Conservation (phyloP, 371 early-diverging fungal genomes). For the Rhizopus delemar region DNA sequence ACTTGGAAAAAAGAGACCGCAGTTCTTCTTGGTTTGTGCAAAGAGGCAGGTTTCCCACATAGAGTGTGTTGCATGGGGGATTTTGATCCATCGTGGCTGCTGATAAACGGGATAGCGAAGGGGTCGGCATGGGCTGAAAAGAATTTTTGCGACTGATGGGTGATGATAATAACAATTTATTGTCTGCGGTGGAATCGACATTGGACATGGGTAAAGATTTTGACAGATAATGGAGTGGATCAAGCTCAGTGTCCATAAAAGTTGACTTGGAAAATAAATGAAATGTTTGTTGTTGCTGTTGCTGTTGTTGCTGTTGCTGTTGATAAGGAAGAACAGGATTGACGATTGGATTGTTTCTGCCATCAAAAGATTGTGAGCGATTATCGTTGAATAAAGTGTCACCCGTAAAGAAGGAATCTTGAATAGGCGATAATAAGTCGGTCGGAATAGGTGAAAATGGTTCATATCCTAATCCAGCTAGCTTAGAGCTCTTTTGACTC, state of each 20-base stretch:
- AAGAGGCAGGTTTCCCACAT: constrained; percentile 91
- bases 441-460: constrained; percentile 61
- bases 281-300: constrained; percentile 1
- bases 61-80: constrained; percentile 96
- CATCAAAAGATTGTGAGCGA: constrained; percentile 40
- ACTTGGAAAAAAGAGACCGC: constrained; percentile 68
- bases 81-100: constrained; percentile 72
- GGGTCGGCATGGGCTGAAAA: not conserved
- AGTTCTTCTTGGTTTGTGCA: constrained; percentile 86
- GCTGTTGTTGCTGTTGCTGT: not conserved
- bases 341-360: not conserved
- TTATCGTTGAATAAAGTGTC: constrained; percentile 29
- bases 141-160: not conserved
- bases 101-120: not conserved
- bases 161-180: not conserved
- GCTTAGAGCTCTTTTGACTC: not conserved
- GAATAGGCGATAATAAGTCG: constrained; percentile 57
- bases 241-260: constrained; percentile 11
- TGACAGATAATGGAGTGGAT: constrained; percentile 21
- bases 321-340: not conserved
- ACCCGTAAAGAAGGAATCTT: constrained; percentile 22
- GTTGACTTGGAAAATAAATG: constrained; percentile 16
- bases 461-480: constrained; percentile 20
- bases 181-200: not conserved
- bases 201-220: constrained; percentile 18